Percentiles rank a stretch among this genome's conserved stretches.
phyloP scores from a whole-genome alignment of 2,329 filamentous ascomycete genomes.

The Phaeoacremonium minimum region DNA sequence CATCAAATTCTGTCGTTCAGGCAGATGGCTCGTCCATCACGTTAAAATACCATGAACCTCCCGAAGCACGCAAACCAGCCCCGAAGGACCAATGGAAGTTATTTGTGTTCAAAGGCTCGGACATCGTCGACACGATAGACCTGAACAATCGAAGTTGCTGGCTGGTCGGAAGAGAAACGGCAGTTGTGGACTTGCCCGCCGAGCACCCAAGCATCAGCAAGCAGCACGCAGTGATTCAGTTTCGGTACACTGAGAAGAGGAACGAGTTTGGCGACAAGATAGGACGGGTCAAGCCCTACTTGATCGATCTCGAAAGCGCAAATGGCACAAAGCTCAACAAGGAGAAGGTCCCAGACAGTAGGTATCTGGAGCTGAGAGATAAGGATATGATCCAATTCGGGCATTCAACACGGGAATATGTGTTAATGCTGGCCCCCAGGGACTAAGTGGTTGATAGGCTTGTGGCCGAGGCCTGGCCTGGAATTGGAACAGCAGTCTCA shows the following conservation, averaged over 20 bases:
- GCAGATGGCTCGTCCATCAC: conserved; percentile 70
- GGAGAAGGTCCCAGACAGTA: conserved; percentile 65
- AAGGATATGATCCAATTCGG: conserved; percentile 90
- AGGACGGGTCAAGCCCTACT: conserved; percentile 76
- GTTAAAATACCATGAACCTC: conserved; percentile 93
- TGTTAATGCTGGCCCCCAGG: conserved; percentile 74
- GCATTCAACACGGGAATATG: conserved; percentile 85
- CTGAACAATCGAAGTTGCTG: conserved; percentile 78
- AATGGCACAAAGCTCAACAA: conserved; percentile 86
- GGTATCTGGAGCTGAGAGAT: conserved; percentile 82
- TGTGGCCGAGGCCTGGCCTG: neutral
- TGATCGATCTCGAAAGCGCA: conserved; percentile 89
- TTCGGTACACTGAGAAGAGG: conserved; percentile 75
- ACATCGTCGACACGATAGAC: conserved; percentile 77
- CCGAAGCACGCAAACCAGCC: conserved; percentile 85
- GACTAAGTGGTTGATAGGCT: conserved; percentile 21
- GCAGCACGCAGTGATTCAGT: conserved; percentile 94
- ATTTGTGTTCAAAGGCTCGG: conserved; percentile 84
- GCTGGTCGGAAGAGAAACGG: conserved; percentile 77
- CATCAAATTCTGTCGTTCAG: conserved; percentile 73
- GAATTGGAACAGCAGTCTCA: no score
- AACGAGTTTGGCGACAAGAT: conserved; percentile 85
- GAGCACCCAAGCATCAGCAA: conserved; percentile 93
- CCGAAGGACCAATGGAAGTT: conserved; percentile 78
- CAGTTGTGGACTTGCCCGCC: conserved; percentile 77